Base-by-base conservation (phyloP, 1,139 yeast species). In the Magnusiomyces fungicola region DNA sequence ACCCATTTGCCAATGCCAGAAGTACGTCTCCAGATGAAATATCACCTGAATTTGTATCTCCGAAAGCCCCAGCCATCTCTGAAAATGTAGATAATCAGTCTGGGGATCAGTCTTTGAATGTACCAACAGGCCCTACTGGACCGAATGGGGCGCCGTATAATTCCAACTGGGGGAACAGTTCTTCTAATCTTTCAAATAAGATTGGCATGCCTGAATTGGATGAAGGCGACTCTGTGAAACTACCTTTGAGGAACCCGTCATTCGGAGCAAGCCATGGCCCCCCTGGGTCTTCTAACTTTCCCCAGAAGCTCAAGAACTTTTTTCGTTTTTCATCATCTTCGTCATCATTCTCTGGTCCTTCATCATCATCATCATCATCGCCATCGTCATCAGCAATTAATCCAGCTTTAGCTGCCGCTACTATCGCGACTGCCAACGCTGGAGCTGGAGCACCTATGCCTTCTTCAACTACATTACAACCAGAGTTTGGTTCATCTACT, bases 261-360 rank as follows among this genome's bases (percentile, higher is more conserved):
- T 6, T 9, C 36, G 9, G 9, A 37, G 19, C 41, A 37, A 21
- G 27, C 27, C 41, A 37, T n/a, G 9, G 9, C 5, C n/a, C 36
- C 6, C 16, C 36, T 12, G n/a, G 36, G 6, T 19, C 48, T 25
- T 50, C 58, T 23, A 56, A 56, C 45, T 59, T 62, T 48, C 64
- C 61, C 30, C 65, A 58, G 49, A 58, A 61, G 47, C 55, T 64
- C 43, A 60, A 61, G 47, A 62, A 56, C 49, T 53, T 64, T 48
- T 63, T 64, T 51, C 57, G 58, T 48, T 61, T 64, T 51, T 54
- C 57, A 33, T 47, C 46, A 30, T 49, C 37, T n/a, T 54, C 56
- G 9, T 49, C 51, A 30, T 30, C n/a, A n/a, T n/a, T n/a, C n/a
- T n/a, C n/a, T n/a, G n/a, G n/a, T n/a, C n/a, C 43, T 24, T 44